Base-by-base conservation (phyloP, 1,284 basidiomycete genomes). In the Cutaneotrichosporon mucoides region DNA sequence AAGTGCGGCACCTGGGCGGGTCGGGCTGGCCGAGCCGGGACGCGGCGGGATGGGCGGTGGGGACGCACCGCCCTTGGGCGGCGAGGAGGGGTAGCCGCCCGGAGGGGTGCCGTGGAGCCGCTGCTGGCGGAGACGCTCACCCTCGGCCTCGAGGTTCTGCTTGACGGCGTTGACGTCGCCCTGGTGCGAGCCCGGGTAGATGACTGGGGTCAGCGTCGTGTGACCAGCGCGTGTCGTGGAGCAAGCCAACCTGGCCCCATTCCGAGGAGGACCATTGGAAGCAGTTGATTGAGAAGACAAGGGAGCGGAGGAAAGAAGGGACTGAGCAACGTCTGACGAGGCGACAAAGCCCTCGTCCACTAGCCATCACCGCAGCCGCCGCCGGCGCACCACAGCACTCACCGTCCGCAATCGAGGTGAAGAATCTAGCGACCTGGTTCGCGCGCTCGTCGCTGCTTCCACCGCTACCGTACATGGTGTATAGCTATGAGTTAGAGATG, bases 321-420 rank as follows among this genome's bases (percentile, higher is more conserved):
- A 24, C 24, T 24, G 24, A 24, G 24, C 24, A 24, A 24, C 24
- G 24, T 24, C 24, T 24, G 24, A 24, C 24, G 24, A 24, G 24
- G 24, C 24, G 24, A 24, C 24, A 24, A 24, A 24, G 24, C 24
- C 24, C 24, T 24, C 24, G 38, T 35, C 6, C 13, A 15, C 13
- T 15, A 8, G 16, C n/a, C 13, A 44, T 11, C 34, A 36, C 12
- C 4, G 46, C 24, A 24, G 24, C 24, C 24, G 24, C 24, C 24
- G 24, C 24, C 24, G 46, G 11, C 24, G 5, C 46, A 9, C 10
- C 6, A 6, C 5, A 33, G 34, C 46, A 48, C 43, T 13, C 35
- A 48, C 46, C 46, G 46, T 48, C 46, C 5, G 46, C 46, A 12
- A 48, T 48, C 11, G 46, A 48, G 46, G 46, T 48, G 46, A 48